Base-by-base conservation (phyloP, 73 alveolate genomes). In the Symbiodinium natans region DNA sequence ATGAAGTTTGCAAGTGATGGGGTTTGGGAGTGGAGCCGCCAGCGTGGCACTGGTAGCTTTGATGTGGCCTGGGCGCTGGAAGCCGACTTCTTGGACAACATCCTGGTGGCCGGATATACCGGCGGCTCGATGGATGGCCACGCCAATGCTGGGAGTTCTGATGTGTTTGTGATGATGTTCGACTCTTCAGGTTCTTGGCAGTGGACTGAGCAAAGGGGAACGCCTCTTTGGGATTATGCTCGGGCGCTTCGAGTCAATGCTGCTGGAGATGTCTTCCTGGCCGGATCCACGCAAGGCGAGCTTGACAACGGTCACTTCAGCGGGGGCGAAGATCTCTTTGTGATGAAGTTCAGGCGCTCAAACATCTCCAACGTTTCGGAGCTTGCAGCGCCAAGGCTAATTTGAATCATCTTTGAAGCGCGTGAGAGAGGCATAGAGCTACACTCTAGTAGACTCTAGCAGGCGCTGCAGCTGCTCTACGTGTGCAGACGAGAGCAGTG, bases 61-160 rank as follows among this genome's bases (percentile, higher is more conserved):
- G 92, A 83, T 17, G 92, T 56, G 17, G 92, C 92, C 36, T 83
- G 74, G 71, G 92, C 92, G 23, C 34, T 83, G 43, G 92, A 80
- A 33, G 13, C 38, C 23, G 88, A 80, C 33, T 15, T 23, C 59
- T 15, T 7, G 54, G 56, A 23, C 54, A 38, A 27, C 36, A 80
- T 27, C 6, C 36, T 83, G 11, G 92, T 83, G 31, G 92, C 92
- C 2, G 92, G 92, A 3, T 83, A 83, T 41, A 83, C 77, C n/a
- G 71, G 92, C 17, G 92, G 92, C 71, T 23, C 46, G 9, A 29
- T 83, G n/a, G 92, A 83, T 34, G 92, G 77, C 33, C 40, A 41
- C 17, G 29, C 1, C 48, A 41, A 42, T 43, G 92, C 92, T 15
- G 92, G 92, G 9, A 42, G 77, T 10, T 34, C 74, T 33, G 89